A percentile compares a stretch with the other conserved stretches of the same genome.
Conservation (phyloP, 1,284 basidiomycete genomes). For the Erythrobasidium hasegawianum region DNA sequence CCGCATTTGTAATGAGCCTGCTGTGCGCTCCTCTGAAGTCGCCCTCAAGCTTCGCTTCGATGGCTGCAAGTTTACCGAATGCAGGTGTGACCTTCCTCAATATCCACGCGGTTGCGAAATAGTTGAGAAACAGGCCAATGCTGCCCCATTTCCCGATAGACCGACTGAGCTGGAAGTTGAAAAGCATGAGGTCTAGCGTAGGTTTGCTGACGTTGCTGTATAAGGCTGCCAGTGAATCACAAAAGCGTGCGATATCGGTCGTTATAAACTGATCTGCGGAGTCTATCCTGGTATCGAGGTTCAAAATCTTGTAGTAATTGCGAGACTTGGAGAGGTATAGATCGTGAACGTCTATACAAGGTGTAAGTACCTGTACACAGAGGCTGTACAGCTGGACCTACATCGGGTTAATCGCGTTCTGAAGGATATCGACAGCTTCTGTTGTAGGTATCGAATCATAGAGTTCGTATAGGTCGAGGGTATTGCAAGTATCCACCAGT, state of each 20-base stretch:
- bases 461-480: constrained; percentile 95
- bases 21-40: constrained; percentile 88
- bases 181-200: constrained; percentile 83
- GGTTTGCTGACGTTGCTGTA: constrained; percentile 88
- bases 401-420: constrained; percentile 80
- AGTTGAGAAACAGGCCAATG: constrained; percentile 72
- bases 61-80: constrained; percentile 84
- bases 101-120: constrained; percentile 78
- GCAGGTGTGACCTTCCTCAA: constrained; percentile 81
- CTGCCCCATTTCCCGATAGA: constrained; percentile 75
- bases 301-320: constrained; percentile 57
- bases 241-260: constrained; percentile 86
- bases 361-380: not conserved
- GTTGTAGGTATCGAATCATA: constrained; percentile 75
- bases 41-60: constrained; percentile 76
- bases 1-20: constrained; percentile 80
- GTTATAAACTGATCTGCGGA: constrained; percentile 63
- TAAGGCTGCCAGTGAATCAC: constrained; percentile 77
- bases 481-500: constrained; percentile 87
- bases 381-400: not conserved
- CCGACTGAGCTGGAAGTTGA: constrained; percentile 84
- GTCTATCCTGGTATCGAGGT: constrained; percentile 46
- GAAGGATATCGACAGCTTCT: constrained; percentile 78
- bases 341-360: constrained; percentile 65
- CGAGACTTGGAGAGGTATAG: constrained; percentile 70